Conservation (phyloP, 106 monocot species). For the Apostasia ramifera region DNA sequence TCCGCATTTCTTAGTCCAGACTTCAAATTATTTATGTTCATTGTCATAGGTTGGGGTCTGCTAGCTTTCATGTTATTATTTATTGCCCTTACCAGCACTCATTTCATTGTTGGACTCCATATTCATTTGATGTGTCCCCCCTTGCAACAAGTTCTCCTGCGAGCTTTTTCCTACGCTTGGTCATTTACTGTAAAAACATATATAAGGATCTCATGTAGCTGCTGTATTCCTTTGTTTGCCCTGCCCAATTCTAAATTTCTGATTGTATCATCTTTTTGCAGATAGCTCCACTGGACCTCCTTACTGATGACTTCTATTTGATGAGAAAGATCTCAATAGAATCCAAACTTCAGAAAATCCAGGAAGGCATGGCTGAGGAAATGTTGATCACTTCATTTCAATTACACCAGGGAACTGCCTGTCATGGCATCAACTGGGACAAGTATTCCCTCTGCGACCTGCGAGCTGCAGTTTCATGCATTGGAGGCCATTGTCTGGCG, state of each 20-base stretch:
- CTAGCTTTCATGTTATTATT: too few relatives aligned
- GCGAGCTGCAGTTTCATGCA: conserved; percentile 66
- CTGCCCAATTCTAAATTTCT: not conserved
- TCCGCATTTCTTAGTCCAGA: too few relatives aligned
- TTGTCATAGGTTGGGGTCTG: too few relatives aligned
- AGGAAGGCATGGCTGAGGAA: conserved; percentile 73
- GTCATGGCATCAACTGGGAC: conserved; percentile 84
- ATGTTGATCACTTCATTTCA: conserved; percentile 81
- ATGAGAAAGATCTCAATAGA: conserved; percentile 57
- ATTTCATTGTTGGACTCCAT: too few relatives aligned
- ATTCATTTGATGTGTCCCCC: too few relatives aligned
- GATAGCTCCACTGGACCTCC: conserved; percentile 78
- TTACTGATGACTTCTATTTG: conserved; percentile 74
- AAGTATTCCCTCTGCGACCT: conserved; percentile 60
- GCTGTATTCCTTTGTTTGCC: too few relatives aligned
- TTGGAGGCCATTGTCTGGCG: conserved; percentile 48
- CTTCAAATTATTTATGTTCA: too few relatives aligned
- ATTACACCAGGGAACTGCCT: conserved; percentile 51
- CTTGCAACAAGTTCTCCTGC: too few relatives aligned
- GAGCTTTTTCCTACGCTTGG: too few relatives aligned
- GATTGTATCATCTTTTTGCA: conserved; percentile 17
- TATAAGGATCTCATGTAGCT: too few relatives aligned
- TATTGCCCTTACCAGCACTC: too few relatives aligned
- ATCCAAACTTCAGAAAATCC: conserved; percentile 50
- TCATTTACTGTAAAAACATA: too few relatives aligned